Base-by-base conservation (phyloP, 2,329 filamentous ascomycete genomes). In the Aspergillus vadensis region DNA sequence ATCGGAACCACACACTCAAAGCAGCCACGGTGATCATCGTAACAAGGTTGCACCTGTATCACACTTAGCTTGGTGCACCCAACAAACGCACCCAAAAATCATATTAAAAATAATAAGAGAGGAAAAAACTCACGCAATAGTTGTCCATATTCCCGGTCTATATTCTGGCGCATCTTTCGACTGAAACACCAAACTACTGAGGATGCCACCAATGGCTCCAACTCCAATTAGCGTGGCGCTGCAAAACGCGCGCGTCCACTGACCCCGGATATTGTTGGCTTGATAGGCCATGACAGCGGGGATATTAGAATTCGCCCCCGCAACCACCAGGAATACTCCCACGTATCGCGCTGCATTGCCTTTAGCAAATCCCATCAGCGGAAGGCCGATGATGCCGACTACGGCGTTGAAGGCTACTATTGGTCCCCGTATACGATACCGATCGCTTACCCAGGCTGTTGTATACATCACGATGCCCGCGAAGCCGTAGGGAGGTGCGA, bases 231-330 rank as follows among this genome's bases (percentile, higher is more conserved):
- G 82, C 0, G 88, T 89, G 2, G 91, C 90, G 61, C 87, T 90
- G 73, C 87, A 89, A 66, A 95, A 87, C 1, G 91, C 91, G 51
- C 91, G 86, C 79, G 94, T 95, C 90, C 91, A 95, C 78, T 95
- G 91, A 0, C 91, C 91, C 56, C 90, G 87, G 70, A 96, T 88
- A 76, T 96, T 96, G 78, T 94, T 95, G 48, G 91, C 90, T 78
- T 94, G 91, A 79, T 91, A 94, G 0, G 90, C 85, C 80, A 96
- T 86, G 43, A 86, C 81, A 3, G 86, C 83, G 0, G 92, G 91
- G 4, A 95, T 81, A 72, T 95, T 95, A 66, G 88, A 84, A 75
- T 92, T 92, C 66, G 88, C 86, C 12, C 90, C 91, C 0, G 89
- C 88, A 0, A 89, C 88, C 27, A 86, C 83, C 49, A 93, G 79